Evolutionary conservation across 192 early-diverging fungal genomes (phyloP), one percentile per base, ranked within the genome.

Genomic region (Entophlyctis luteolus): DNA sequence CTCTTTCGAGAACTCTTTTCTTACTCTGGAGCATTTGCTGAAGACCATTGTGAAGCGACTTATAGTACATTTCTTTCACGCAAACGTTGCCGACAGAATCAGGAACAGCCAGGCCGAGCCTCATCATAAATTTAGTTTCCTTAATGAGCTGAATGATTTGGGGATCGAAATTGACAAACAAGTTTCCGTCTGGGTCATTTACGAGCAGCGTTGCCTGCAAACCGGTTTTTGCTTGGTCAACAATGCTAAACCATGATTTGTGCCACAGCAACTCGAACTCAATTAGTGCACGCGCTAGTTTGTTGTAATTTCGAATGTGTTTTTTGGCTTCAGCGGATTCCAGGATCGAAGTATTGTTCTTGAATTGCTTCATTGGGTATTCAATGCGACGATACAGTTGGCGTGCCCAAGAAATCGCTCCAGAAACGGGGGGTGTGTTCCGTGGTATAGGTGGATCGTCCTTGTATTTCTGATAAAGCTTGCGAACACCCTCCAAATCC

Each of bases 281-380:
- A 57, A 87, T 81, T 47, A 87, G 62, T 0, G 84, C 85, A 6
- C 85, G 62, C 2, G 85, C 84, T 32, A 87, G 77, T 54, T 82
- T 86, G 66, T 87, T 87, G 81, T 87, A 87, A 71, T 87, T 86
- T 31, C 79, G 74, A 42, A 87, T 84, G 59, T 87, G 84, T 49
- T 86, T 87, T 54, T 82, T 86, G 5, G 84, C 79, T 34, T 87
- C 85, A 27, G 72, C 34, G 23, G 75, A 77, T 3, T 86, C 84
- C 5, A 87, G 68, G 10, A 87, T 81, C 33, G 57, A 52, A 8
- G 85, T 86, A 57, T 81, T 76, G 34, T 47, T 48, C 47, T 77
- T 78, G 65, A 87, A 86, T 34, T 82, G 75, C 59, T 65, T 70
- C 85, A 87, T 87, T 22, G 85, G 84, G 5, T 36, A 72, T 67